Evolutionary conservation across 2,329 filamentous ascomycete species (phyloP), one percentile per base, ranked within the genome.

Genomic region (Lasiodiplodia citricola): DNA sequence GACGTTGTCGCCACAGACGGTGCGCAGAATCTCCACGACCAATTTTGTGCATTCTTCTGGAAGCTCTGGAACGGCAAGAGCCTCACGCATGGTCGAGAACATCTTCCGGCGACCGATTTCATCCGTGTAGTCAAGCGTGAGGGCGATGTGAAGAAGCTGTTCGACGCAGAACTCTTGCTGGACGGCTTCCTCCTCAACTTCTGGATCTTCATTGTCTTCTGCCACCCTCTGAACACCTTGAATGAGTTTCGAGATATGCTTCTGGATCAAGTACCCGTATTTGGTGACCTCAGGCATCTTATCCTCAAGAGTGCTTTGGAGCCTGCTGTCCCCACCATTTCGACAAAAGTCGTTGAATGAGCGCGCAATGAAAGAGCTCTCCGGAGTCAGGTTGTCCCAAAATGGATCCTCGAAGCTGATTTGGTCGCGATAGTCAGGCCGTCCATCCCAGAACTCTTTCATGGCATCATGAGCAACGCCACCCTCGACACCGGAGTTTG

Each of bases 151-250:
- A 44, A 99, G 88, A 68, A 99, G 85, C 77, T 99, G 96, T 78
- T 98, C 94, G 50, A 97, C 92, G 71, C 97, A 92, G 74, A 99
- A 99, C 79, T 98, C 95, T 74, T 94, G 91, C 77, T 97, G 94
- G 7, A 94, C 90, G 0, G 91, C 91, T 72, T 96, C 92, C 6
- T 92, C 92, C 25, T 88, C 83, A 2, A 82, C 86, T 4, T 90
- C 87, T 18, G 72, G 66, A 44, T 86, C 86, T 14, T 85, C 85
- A 1, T 82, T 83, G 68, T 87, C 83, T 68, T 87, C 83, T 44
- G 82, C 80, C 6, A 88, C 86, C 51, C 86, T 81, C 71, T 85
- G 83, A 21, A 93, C 84, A 2, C 87, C 85, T 69, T 92, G 88
- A 31, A 92, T 85, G 35, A 94, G 82, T 31, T 84, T 90, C 68